phyloP scores from a whole-genome alignment of 768 basidiomycete genomes.

The Hydnomerulius pinastri region DNA sequence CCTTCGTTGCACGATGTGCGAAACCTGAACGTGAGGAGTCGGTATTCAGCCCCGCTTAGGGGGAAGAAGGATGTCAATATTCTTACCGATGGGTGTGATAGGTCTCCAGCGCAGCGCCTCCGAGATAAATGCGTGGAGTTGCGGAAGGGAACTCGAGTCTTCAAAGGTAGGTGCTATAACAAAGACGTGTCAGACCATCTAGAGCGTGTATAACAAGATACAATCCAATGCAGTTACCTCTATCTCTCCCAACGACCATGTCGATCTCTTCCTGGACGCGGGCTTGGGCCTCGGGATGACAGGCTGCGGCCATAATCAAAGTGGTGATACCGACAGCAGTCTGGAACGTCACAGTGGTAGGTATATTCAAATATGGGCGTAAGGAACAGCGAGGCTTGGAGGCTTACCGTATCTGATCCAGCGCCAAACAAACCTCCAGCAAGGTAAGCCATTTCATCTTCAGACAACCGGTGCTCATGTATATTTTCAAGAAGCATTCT shows the following conservation, averaged over 20 bases:
- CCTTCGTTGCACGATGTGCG: constrained; percentile 60
- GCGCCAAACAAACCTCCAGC: constrained; percentile 62
- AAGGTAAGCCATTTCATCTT: constrained; percentile 58
- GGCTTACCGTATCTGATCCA: constrained; percentile 51
- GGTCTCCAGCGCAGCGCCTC: constrained; percentile 40
- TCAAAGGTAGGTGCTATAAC: constrained; percentile 35
- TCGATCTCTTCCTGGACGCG: constrained; percentile 55
- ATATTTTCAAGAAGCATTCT: constrained; percentile 54
- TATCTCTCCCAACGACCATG: constrained; percentile 43
- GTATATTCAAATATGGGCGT: background rate
- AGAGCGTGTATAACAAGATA: background rate
- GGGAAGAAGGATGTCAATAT: background rate
- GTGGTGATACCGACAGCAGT: constrained; percentile 54
- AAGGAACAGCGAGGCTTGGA: background rate
- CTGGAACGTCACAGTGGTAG: constrained; percentile 4
- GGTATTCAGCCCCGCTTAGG: background rate
- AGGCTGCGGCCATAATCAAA: constrained; percentile 51
- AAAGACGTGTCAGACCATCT: background rate
- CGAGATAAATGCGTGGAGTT: constrained; percentile 35
- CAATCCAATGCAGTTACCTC: constrained; percentile 2
- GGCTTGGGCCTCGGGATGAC: constrained; percentile 49
- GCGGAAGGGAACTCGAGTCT: constrained; percentile 33
- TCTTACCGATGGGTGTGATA: constrained; percentile 29
- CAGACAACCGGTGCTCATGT: constrained; percentile 46
- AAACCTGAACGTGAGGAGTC: constrained; percentile 38